Evolutionary conservation across 192 early-diverging fungal species (phyloP), one percentile per base, ranked within the genome.

Genomic region (Dissophora ornata): DNA sequence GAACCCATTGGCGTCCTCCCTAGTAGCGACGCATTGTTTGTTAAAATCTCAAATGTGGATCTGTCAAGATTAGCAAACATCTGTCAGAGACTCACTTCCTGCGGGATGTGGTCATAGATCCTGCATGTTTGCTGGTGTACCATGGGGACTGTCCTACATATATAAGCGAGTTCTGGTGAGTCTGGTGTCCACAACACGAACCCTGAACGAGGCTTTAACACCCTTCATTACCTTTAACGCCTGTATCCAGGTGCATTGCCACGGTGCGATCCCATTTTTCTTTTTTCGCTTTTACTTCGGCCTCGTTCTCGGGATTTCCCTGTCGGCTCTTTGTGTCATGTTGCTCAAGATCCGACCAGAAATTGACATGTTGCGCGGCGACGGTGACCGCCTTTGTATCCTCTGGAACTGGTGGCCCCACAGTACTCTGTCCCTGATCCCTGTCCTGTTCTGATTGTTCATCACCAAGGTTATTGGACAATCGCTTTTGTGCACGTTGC

Each of bases 191-290:
- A 13, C n/a, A n/a, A n/a, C n/a, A n/a, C n/a, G n/a, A n/a, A n/a
- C n/a, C n/a, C n/a, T n/a, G n/a, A n/a, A n/a, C n/a, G n/a, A n/a
- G n/a, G n/a, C n/a, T n/a, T n/a, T n/a, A n/a, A n/a, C n/a, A n/a
- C n/a, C n/a, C n/a, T n/a, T n/a, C n/a, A n/a, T n/a, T n/a, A 78
- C 73, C 79, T 69, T 68, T 79, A 10, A 69, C 38, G 3, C 51
- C 82, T 40, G 83, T 79, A 57, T 80, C 90, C n/a, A 91, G 74
- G 79, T 90, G 90, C 89, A 86, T 89, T 6, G 90, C 90, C 46
- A 81, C 81, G 22, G 87, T 70, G 26, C 81, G 79, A 36, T 90
- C 85, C 69, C 80, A 80, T 47, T 89, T 82, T 4, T 82, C 70
- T 34, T 88, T 65, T 40, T 85, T 85, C 18, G 68, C 80, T n/a